phyloP scores from a whole-genome alignment of 345 rosid species.

The Corymbia maculata region DNA sequence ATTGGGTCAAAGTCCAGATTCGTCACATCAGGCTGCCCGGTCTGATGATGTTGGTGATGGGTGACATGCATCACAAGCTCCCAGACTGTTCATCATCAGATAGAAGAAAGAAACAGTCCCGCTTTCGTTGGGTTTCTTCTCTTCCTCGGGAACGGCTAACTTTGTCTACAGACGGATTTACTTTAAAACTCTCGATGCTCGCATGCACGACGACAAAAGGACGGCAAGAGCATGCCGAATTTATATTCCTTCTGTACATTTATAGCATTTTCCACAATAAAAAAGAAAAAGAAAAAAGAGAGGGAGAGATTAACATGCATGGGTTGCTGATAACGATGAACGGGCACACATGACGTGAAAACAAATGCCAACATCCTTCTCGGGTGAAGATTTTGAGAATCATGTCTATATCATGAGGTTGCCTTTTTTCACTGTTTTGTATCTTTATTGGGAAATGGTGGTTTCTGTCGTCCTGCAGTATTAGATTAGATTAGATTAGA shows the following conservation, averaged over 20 bases:
- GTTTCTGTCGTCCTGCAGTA: neutral
- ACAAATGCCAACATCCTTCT: neutral
- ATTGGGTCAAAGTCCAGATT: neutral
- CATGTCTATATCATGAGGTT: neutral
- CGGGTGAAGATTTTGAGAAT: neutral
- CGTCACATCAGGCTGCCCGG: neutral
- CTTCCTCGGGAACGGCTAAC: neutral
- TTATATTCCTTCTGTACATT: neutral
- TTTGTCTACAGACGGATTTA: neutral
- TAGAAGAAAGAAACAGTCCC: neutral
- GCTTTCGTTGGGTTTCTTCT: neutral
- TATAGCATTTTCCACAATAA: neutral
- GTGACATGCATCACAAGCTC: neutral
- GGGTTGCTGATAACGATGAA: neutral
- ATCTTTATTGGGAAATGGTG: neutral
- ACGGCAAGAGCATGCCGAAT: neutral
- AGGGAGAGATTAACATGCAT: neutral
- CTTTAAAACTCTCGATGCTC: neutral
- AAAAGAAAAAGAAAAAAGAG: neutral
- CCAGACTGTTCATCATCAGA: neutral
- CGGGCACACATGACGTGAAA: neutral
- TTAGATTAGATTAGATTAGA: neutral
- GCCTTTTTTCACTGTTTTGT: neutral
- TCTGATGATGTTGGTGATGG: neutral
- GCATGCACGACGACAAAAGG: neutral